Conservation (phyloP, 2,329 filamentous ascomycete species). For the Alternaria ethzedia region DNA sequence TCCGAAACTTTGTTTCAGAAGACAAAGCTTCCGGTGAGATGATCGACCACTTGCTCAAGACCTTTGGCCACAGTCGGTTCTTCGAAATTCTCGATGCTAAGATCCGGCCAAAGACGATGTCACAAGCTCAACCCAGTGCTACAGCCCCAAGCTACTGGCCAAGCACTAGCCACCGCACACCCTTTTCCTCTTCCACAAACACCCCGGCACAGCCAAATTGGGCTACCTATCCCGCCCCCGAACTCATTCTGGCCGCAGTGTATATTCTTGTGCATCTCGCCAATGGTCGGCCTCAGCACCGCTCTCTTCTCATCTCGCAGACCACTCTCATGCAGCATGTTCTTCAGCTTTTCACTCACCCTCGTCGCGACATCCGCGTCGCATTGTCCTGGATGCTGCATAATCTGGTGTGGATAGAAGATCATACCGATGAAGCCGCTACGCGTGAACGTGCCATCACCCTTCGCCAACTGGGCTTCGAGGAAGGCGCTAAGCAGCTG, state of each 20-base stretch:
- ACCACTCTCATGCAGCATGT: conserved; percentile 76
- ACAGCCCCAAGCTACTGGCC: conserved; percentile 39
- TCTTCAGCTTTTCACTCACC: conserved; percentile 74
- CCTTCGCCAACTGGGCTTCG: conserved; percentile 74
- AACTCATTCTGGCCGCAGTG: conserved; percentile 78
- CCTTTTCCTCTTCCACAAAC: conserved; percentile 58
- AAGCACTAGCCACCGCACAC: conserved; percentile 65
- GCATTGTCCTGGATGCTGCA: conserved; percentile 83
- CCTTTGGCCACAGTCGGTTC: conserved; percentile 76
- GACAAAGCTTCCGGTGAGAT: conserved; percentile 65
- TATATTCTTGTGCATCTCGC: conserved; percentile 89
- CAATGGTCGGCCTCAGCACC: conserved; percentile 78
- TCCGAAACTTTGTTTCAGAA: conserved; percentile 85
- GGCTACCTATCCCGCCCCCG: conserved; percentile 48
- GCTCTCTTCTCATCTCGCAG: conserved; percentile 71
- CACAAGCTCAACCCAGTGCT: conserved; percentile 15
- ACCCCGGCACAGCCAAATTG: conserved; percentile 53
- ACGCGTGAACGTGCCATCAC: conserved; percentile 71
- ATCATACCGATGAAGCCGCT: conserved; percentile 68
- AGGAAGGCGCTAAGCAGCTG: conserved; percentile 65
- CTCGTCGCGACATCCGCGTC: conserved; percentile 74
- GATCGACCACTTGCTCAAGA: conserved; percentile 82
- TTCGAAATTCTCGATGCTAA: conserved; percentile 84
- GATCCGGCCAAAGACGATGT: conserved; percentile 61
- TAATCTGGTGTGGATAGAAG: conserved; percentile 85